A percentile compares a stretch with the other conserved stretches of the same genome.
Evolutionary conservation across 1,284 basidiomycete species (phyloP).

Genomic region (Rhodotorula sp.): DNA sequence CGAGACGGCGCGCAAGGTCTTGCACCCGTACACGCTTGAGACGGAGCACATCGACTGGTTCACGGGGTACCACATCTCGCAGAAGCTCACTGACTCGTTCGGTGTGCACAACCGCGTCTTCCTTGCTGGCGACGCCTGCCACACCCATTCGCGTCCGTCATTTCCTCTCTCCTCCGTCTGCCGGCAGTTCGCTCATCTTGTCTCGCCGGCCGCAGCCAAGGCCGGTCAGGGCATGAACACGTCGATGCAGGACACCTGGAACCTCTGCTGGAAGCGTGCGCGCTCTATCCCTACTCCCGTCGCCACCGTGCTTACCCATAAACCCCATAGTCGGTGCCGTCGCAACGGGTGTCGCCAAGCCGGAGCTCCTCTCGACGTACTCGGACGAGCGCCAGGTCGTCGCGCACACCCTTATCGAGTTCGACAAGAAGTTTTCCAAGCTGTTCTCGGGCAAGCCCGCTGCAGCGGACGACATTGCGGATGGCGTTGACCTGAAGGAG

Average conservation of each 20-base stretch:
- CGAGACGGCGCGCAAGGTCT: constrained; percentile 64
- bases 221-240: constrained; percentile 71
- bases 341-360: constrained; percentile 67
- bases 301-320: neutral
- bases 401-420: constrained; percentile 71
- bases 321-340: constrained; percentile 61
- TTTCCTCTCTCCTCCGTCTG: neutral
- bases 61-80: constrained; percentile 68
- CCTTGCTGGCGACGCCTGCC: constrained; percentile 58
- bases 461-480: constrained; percentile 22
- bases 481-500: constrained; percentile 37
- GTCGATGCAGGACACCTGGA: constrained; percentile 70
- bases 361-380: constrained; percentile 72
- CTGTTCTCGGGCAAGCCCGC: constrained; percentile 74
- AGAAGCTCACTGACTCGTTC: constrained; percentile 71
- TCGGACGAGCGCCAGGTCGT: constrained; percentile 69
- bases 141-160: constrained; percentile 69
- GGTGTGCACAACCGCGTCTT: constrained; percentile 70
- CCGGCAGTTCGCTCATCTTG: neutral
- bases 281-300: neutral
- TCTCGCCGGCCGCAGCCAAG: constrained; percentile 54
- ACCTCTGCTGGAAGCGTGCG: constrained; percentile 45
- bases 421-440: constrained; percentile 63
- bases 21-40: constrained; percentile 68
- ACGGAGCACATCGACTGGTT: constrained; percentile 72